Evolutionary conservation across 345 rosid genomes (phyloP), one percentile per base, ranked within the genome.

Genomic region (Lumnitzera racemosa): DNA sequence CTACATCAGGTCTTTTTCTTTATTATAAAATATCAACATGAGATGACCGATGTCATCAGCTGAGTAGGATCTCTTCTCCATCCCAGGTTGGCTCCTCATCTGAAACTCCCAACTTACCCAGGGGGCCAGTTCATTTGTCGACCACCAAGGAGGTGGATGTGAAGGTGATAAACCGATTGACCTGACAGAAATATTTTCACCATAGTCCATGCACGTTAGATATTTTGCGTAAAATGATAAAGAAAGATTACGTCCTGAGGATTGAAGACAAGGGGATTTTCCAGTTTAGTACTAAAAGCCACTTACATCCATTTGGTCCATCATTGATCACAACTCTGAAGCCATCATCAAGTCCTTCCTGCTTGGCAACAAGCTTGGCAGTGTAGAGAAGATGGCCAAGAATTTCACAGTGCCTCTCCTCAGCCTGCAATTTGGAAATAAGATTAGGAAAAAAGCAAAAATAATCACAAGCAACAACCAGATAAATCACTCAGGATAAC

Each of bases 101-200:
- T 36, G 43, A 36, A 36, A 36, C 7, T 36, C 7, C 43, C 43
- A 57, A 58, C 61, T 84, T 84, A 92, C 70, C 99, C 99, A 13
- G 99, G 89, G 14, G 99, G 99, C 99, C 99, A 92, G 83, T 87
- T 84, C 97, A 92, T 85, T 68, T 90, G 99, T 47, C 97, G 90
- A 48, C 98, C 98, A 13, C 98, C 98, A 23, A 92, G 76, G 61
- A 92, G 86, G 70, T 92, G 98, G 57, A 89, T 71, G 56, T 89
- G 98, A 74, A 92, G 70, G 78, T 92, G 98, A 69, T 89, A 85
- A 41, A 92, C 97, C 11, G 98, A 87, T 65, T 89, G 98, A 72
- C 95, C 98, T 92, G 70, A 36, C 6, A 55, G 7, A 23, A 27
- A 48, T 15, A 36, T 36, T 9, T 1, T 9, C 43, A 36, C 43